These are phyloP conservation scores for Primulina eburnea DNA, from an alignment of 257 asterid species.

Conservation along the genomic window DNA sequence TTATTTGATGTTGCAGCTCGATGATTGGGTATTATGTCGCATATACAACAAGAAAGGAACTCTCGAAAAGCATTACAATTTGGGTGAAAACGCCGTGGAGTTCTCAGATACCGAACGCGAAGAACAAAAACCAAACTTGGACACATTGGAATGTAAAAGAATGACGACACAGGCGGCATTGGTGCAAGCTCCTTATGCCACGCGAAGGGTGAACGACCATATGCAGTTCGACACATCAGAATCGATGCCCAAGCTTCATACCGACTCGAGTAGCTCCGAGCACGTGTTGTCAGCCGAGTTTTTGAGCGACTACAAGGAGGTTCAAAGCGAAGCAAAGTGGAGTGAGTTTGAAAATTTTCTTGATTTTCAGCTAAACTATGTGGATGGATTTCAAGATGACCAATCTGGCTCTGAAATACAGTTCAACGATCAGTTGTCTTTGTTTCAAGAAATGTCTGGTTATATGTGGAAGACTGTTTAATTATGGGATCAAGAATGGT, in stretches of 20 bases:
- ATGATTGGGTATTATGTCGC: constrained; percentile 61
- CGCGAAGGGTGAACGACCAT: constrained; percentile 24
- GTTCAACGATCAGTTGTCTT: constrained; percentile 40
- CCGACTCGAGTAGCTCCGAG: constrained; percentile 68
- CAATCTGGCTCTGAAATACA: constrained; percentile 49
- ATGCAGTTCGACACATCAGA: constrained; percentile 43
- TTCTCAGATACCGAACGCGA: constrained; percentile 50
- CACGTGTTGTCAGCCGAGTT: constrained; percentile 50
- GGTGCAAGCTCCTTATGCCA: constrained; percentile 3
- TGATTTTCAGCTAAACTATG: constrained; percentile 44
- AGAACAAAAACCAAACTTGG: constrained; percentile 42
- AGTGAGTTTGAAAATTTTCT: constrained; percentile 33
- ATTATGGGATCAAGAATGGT: constrained; percentile 13
- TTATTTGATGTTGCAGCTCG: constrained; percentile 43
- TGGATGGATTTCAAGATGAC: constrained; percentile 52
- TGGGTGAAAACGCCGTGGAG: constrained; percentile 38
- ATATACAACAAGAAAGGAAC: constrained; percentile 65
- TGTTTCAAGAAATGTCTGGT: constrained; percentile 52
- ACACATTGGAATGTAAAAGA: neutral
- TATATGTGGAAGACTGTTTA: constrained; percentile 49
- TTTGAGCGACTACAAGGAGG: constrained; percentile 43
- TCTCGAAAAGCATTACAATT: constrained; percentile 43
- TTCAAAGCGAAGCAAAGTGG: constrained; percentile 59
- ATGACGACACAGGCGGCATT: constrained; percentile 9
- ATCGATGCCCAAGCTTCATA: constrained; percentile 49